Evolutionary conservation across 2,329 filamentous ascomycete species (phyloP), one percentile per base, ranked within the genome.

Genomic region (Coniochaeta sp.): DNA sequence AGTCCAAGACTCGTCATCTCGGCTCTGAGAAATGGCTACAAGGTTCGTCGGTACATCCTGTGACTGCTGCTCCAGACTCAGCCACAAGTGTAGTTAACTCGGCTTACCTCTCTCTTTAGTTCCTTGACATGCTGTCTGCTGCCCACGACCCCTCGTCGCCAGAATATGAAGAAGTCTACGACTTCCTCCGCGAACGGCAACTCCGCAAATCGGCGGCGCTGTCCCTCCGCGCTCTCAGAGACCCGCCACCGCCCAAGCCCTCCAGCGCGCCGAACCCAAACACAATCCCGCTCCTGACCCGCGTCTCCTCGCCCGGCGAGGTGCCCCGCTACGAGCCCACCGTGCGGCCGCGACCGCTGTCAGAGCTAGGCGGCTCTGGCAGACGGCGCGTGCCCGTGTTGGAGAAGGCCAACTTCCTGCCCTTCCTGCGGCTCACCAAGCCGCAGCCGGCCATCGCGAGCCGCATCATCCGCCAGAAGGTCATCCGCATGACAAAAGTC

Each of bases 1-100:
- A 88, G 85, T 64, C 75, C 79, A 1, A 80, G 84, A 19, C 77
- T 89, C 40, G 75, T 91, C 26, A 80, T 81, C 57, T 76, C 83
- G 1, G 82, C 85, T 8, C 83, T 93, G 66, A 75, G 81, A 36
- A 82, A 83, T 28, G 90, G 89, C 26, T 93, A 93, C 75, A 82
- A 84, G 73, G 84, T 85, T 58, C 12, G 66, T 12, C 34, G 34
- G 10, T 36, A 12, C 6, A 36, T n/a, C 16, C 10, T 14, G 5
- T 52, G n/a, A n/a, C n/a, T n/a, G 10, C 42, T 16, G 3, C 34
- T 36, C 8, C 7, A 36, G 34, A 47, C 26, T 24, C 19, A 5
- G n/a, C 3, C 26, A 22, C 42, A 5, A 24, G 4, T 14, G 19
- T 26, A 26, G 24, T 6, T 6, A 14, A n/a, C n/a, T 17, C n/a